Evolutionary conservation across 495 filamentous ascomycete species (phyloP).

Genomic region (Immersiella caudata): DNA sequence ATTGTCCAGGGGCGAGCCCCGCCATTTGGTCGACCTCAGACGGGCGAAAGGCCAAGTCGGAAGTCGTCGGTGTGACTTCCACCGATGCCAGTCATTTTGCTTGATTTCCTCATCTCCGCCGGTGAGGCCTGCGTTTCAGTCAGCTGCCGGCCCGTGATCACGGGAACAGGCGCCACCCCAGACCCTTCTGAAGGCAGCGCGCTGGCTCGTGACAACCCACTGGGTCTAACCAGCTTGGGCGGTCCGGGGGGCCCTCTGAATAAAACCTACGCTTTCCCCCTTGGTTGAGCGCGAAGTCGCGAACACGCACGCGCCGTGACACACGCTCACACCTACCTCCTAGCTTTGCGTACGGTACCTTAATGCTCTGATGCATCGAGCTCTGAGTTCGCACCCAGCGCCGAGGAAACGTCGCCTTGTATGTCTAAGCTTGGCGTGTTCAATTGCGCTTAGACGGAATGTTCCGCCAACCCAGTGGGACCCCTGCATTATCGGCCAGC

Average conservation of each 20-base stretch:
- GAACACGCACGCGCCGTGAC: neutral
- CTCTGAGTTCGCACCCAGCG: neutral
- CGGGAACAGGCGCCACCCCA: neutral
- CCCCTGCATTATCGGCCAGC: constrained; percentile 10
- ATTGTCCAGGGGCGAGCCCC: neutral
- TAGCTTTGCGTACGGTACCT: neutral
- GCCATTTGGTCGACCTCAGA: constrained; percentile 15
- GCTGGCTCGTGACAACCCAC: neutral
- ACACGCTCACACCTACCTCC: neutral
- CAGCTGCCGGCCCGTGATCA: neutral
- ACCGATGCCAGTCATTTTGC: constrained; percentile 1
- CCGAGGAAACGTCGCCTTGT: neutral
- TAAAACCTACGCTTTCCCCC: neutral
- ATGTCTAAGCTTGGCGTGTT: neutral
- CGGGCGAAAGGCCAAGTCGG: constrained; percentile 4
- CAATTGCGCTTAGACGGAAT: constrained; percentile 1
- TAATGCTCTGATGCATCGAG: neutral
- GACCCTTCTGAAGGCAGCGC: neutral
- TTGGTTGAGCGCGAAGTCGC: neutral
- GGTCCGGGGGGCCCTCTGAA: neutral
- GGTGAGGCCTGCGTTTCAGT: neutral
- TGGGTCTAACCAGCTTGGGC: neutral
- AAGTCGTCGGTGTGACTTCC: constrained; percentile 1
- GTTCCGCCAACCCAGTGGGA: neutral
- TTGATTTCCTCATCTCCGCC: neutral